Evolutionary conservation across 78 protist species (phyloP).

Genomic region (Polysphondylium violaceum): DNA sequence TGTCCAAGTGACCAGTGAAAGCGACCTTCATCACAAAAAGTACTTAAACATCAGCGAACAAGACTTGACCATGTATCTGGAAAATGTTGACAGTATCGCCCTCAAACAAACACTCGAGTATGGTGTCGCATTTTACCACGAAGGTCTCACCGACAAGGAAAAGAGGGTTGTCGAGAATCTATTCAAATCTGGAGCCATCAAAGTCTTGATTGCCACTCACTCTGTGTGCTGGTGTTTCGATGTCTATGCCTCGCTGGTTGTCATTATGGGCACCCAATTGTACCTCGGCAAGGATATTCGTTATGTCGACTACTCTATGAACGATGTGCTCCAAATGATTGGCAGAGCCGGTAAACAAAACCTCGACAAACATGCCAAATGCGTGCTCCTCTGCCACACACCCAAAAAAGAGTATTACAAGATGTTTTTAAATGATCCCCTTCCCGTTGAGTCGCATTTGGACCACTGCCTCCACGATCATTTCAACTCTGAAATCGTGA

Average conservation of each 20-base stretch:
- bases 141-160: slow-evolving; percentile 83
- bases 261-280: slow-evolving; percentile 88
- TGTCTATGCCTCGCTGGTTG: slow-evolving; percentile 77
- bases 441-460: slow-evolving; percentile 98
- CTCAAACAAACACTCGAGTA: slow-evolving; percentile 50
- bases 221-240: slow-evolving; percentile 98
- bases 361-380: slow-evolving; percentile 38
- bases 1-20: slow-evolving; percentile 85
- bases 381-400: slow-evolving; percentile 90
- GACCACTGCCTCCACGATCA: slow-evolving; percentile 94
- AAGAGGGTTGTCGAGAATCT: slow-evolving; percentile 87
- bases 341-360: slow-evolving; percentile 92
- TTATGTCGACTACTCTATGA: slow-evolving; percentile 93
- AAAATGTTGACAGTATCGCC: slow-evolving; percentile 80
- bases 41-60: slow-evolving; percentile 9
- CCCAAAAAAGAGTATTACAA: slow-evolving; percentile 91
- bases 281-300: slow-evolving; percentile 88
- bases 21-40: neutral
- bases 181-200: slow-evolving; percentile 81
- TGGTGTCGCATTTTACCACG: slow-evolving; percentile 94
- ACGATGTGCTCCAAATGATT: slow-evolving; percentile 96
- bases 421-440: slow-evolving; percentile 96
- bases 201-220: slow-evolving; percentile 97
- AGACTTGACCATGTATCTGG: slow-evolving; percentile 29
- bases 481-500: slow-evolving; percentile 90